These are phyloP conservation scores for Penicillium hesseltinei DNA, from an alignment of 2,329 filamentous ascomycete species.

Conservation along the genomic window DNA sequence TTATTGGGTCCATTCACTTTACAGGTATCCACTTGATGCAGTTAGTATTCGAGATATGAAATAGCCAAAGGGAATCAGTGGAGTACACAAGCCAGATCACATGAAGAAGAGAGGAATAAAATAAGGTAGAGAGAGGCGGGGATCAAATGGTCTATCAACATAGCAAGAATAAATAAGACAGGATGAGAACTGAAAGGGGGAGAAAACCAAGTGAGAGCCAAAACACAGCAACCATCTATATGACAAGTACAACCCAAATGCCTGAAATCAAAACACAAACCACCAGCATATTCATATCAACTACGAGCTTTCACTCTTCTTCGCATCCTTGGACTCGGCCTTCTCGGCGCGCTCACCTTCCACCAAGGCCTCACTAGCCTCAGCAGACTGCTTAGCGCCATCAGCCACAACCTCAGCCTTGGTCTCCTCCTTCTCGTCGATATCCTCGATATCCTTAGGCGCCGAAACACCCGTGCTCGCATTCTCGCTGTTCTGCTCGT, in stretches of 20 bases:
- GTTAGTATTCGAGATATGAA: neutral
- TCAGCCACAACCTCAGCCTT: conserved; percentile 52
- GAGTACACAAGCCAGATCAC: conserved; percentile 14
- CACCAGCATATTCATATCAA: conserved; percentile 12
- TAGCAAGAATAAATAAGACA: conserved; percentile 23
- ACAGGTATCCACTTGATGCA: neutral
- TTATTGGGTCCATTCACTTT: neutral
- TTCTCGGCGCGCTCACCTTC: conserved; percentile 41
- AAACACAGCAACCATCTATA: conserved; percentile 14
- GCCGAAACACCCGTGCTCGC: conserved; percentile 70
- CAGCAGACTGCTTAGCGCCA: conserved; percentile 43
- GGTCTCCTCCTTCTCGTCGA: conserved; percentile 83
- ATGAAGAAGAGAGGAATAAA: conserved; percentile 6
- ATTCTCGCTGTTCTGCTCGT: conserved; percentile 81
- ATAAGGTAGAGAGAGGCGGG: conserved; percentile 12
- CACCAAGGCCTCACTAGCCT: conserved; percentile 44
- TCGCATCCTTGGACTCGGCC: conserved; percentile 25
- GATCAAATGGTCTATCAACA: conserved; percentile 24
- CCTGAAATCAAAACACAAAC: conserved; percentile 12
- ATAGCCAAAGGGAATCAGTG: conserved; percentile 21
- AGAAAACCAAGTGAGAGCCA: neutral
- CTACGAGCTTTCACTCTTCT: conserved; percentile 27
- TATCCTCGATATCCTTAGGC: conserved; percentile 83
- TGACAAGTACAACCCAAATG: conserved; percentile 9
- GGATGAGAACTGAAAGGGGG: conserved; percentile 19